Evolutionary conservation across 805 yeast species (phyloP), one percentile per base, ranked within the genome.

Genomic region (Pichia paraexigua): DNA sequence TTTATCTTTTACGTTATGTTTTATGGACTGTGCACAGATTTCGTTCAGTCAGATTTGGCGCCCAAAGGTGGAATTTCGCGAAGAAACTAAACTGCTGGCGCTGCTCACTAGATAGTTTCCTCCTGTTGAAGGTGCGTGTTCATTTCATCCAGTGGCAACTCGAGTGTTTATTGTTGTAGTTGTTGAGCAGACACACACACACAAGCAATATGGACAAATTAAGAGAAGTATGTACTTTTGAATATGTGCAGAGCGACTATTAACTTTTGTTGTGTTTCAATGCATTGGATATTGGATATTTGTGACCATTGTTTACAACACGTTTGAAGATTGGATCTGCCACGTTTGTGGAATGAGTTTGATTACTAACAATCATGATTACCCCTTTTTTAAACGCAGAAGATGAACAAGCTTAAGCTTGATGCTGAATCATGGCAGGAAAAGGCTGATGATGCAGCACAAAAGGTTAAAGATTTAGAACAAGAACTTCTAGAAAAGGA

Each of bases 371-470:
- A 13, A n/a, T 30, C 4, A 30, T 30, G 3, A 13, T 30, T 15
- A 13, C 35, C n/a, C 35, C n/a, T 30, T 30, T 30, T 13, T 30
- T 25, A 27, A 6, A 18, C 22, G 28, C 58, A 87, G 95, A 90
- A 89, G 80, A 76, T 90, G 75, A 84, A 76, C 78, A 83, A 83
- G 72, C 82, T 94, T 71, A 91, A 92, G 74, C 77, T 87, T 64
- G 98, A 94, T 69, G 92, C 96, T 60, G 99, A 94, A 76, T 77
- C 85, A 63, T 95, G 99, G 89, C 97, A 92, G 76, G 97, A 89
- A 70, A 88, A 90, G 77, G 84, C 94, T 55, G 99, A 94, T 66
- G 96, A 87, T 63, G 79, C 87, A 63, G 72, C 82, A 55, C 82
- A 77, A 57, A 83, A 83, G 69, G 82, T 87, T 74, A 94, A 91